Evolutionary conservation across 2,329 filamentous ascomycete species (phyloP).

Genomic region (Sarocladium brachiariae): DNA sequence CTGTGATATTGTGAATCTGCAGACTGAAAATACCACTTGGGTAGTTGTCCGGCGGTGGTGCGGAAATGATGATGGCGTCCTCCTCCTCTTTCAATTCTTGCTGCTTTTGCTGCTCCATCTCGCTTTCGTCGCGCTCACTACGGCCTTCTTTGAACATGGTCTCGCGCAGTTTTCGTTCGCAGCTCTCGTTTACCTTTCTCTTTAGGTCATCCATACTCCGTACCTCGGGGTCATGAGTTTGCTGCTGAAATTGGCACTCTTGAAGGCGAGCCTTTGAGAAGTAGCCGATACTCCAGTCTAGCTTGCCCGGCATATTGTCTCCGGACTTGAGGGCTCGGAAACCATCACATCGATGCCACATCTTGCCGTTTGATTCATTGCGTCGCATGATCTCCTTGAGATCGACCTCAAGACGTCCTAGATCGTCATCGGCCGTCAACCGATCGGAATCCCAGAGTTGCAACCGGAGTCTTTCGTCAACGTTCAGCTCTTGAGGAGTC

Average conservation of each 20-base stretch:
- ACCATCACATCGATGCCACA: conserved; percentile 57
- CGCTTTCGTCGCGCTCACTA: conserved; percentile 48
- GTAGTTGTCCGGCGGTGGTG: conserved; percentile 55
- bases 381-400: conserved; percentile 58
- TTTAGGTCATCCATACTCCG: conserved; percentile 52
- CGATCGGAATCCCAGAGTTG: conserved; percentile 74
- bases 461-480: conserved; percentile 60
- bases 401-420: conserved; percentile 65
- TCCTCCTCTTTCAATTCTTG: conserved; percentile 57
- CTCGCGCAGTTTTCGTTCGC: conserved; percentile 60
- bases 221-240: conserved; percentile 52
- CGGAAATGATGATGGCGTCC: conserved; percentile 60
- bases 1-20: conserved; percentile 67
- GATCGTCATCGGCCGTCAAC: conserved; percentile 64
- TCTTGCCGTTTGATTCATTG: conserved; percentile 50
- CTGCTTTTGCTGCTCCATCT: conserved; percentile 60
- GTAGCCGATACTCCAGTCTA: conserved; percentile 66
- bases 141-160: conserved; percentile 38
- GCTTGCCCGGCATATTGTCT: conserved; percentile 61
- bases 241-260: conserved; percentile 51
- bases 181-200: conserved; percentile 44
- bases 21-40: conserved; percentile 62
- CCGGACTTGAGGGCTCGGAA: conserved; percentile 59
- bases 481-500: conserved; percentile 63
- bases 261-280: conserved; percentile 61